phyloP scores from a whole-genome alignment of 1,284 basidiomycete genomes.

The Ceratobasidium theobromae region DNA sequence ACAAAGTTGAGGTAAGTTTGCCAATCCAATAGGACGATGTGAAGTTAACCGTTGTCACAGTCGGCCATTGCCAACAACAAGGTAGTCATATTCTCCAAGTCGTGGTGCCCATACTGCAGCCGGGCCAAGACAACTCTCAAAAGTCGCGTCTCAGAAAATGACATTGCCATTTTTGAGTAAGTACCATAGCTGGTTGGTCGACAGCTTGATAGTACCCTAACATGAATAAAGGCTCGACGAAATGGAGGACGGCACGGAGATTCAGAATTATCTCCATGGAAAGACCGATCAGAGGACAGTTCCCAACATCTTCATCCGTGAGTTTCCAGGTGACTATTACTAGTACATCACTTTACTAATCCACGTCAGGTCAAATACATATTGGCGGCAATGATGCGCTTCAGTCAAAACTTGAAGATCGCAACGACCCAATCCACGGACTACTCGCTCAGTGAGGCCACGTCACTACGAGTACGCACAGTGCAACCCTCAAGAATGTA shows the following conservation, averaged over 20 bases:
- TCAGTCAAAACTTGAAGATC: slow-evolving; percentile 43
- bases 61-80: slow-evolving; percentile 56
- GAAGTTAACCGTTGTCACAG: slow-evolving; percentile 43
- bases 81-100: slow-evolving; percentile 71
- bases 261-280: slow-evolving; percentile 60
- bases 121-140: slow-evolving; percentile 55
- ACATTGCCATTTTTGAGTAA: slow-evolving; percentile 58
- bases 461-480: no score
- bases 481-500: no score
- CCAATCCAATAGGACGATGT: not conserved
- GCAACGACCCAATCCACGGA: slow-evolving; percentile 43
- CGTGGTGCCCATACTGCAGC: slow-evolving; percentile 62
- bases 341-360: not conserved
- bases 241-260: slow-evolving; percentile 55
- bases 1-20: slow-evolving; percentile 49
- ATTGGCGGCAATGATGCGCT: slow-evolving; percentile 57
- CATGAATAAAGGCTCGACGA: slow-evolving; percentile 49
- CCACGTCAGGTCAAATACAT: slow-evolving; percentile 52
- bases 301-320: slow-evolving; percentile 69
- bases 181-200: slow-evolving; percentile 48
- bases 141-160: slow-evolving; percentile 49
- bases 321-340: slow-evolving; percentile 40
- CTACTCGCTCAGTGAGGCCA: slow-evolving; percentile 41
- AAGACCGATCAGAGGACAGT: slow-evolving; percentile 65
- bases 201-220: no score